Evolutionary conservation across 2,329 filamentous ascomycete genomes (phyloP).

Genomic region (Trichoderma aggressivum): DNA sequence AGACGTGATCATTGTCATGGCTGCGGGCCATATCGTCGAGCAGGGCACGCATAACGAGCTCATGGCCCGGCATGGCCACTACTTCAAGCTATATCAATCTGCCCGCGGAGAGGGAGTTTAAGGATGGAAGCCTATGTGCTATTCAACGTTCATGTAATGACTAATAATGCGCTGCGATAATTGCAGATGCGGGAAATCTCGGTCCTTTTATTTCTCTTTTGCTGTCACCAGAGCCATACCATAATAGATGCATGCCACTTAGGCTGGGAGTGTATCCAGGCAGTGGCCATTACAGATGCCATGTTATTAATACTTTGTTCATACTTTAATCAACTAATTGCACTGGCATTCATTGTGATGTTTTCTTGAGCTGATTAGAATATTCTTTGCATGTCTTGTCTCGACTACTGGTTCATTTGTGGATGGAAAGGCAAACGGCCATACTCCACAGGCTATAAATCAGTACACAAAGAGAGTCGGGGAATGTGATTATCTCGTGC

Average conservation of each 20-base stretch:
- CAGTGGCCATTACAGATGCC: neutral
- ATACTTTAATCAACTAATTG: neutral
- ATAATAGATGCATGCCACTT: neutral
- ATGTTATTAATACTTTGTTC: neutral
- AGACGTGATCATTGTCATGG: conserved; percentile 8
- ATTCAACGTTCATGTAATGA: neutral
- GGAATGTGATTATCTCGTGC: neutral
- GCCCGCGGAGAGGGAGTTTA: neutral
- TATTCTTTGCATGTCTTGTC: neutral
- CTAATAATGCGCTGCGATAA: neutral
- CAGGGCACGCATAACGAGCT: conserved; percentile 9
- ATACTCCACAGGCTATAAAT: neutral
- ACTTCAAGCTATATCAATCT: conserved; percentile 14
- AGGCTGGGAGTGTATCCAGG: neutral
- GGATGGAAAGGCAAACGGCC: neutral
- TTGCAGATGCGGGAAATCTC: neutral
- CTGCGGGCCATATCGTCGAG: conserved; percentile 11
- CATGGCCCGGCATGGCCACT: conserved; percentile 1
- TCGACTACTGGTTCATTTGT: neutral
- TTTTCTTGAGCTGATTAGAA: neutral
- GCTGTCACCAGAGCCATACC: neutral
- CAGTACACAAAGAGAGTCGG: neutral
- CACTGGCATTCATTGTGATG: fast-evolving
- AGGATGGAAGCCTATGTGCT: neutral
- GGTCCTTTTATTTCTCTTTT: neutral